These are phyloP conservation scores for Emmonsiellopsis sp. DNA, from an alignment of 2,329 filamentous ascomycete species.

Conservation along the genomic window DNA sequence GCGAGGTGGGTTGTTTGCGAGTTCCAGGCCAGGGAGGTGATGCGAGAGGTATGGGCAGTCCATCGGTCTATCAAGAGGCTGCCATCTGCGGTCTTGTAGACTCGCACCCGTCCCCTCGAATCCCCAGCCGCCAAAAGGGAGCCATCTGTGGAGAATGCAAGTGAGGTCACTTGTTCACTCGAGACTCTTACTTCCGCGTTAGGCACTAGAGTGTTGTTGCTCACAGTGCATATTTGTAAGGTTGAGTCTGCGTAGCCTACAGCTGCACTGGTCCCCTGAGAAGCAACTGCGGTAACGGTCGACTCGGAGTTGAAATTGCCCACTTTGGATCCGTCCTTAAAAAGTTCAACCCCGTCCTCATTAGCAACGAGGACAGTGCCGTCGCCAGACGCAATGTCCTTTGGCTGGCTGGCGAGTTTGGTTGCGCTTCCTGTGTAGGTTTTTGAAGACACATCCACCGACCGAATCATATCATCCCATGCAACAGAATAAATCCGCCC, in stretches of 20 bases:
- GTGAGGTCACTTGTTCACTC: conserved; percentile 62
- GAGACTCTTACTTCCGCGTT: conserved; percentile 56
- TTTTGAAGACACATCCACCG: conserved; percentile 63
- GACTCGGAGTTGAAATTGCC: conserved; percentile 54
- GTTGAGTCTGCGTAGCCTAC: conserved; percentile 67
- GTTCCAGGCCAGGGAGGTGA: conserved; percentile 69
- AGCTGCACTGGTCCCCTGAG: conserved; percentile 58
- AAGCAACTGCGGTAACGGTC: conserved; percentile 59
- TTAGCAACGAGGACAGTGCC: conserved; percentile 51
- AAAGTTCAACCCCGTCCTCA: conserved; percentile 50
- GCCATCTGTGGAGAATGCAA: conserved; percentile 79
- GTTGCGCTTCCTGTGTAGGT: conserved; percentile 63
- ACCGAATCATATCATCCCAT: conserved; percentile 88
- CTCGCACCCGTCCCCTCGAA: conserved; percentile 75
- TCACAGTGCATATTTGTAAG: conserved; percentile 63
- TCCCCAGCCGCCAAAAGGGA: conserved; percentile 73
- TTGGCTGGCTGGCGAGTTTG: conserved; percentile 72
- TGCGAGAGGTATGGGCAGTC: conserved; percentile 61
- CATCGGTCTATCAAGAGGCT: conserved; percentile 71
- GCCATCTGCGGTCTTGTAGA: conserved; percentile 60
- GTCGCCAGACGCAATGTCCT: conserved; percentile 53
- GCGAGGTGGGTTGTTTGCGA: conserved; percentile 65
- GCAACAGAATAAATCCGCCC: conserved; percentile 72
- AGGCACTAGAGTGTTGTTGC: conserved; percentile 49
- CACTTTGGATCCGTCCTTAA: conserved; percentile 49